Base-by-base conservation (phyloP, 129 eudicot genomes). In the Smallanthus sonchifolius region DNA sequence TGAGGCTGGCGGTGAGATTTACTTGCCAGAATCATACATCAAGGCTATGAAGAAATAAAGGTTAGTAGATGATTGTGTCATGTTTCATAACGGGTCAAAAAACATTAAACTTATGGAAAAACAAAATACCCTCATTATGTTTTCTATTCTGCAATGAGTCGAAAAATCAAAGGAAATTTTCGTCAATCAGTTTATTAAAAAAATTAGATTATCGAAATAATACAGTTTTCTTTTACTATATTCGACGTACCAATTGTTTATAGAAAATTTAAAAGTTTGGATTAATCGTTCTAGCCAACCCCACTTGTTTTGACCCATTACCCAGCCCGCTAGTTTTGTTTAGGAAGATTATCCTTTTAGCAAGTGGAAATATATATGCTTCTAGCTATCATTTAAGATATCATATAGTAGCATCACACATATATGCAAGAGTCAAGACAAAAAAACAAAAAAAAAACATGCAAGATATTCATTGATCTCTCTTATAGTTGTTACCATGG, bases 1-100 rank as follows among this genome's bases (percentile, higher is more conserved):
- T 37, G 99, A 95, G 80, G 70, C 83, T 73, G 99, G 99, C 14
- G 99, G 99, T 17, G 99, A 95, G 70, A 95, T 95, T 72, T 95
- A 95, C 84, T 68, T 95, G 90, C 97, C 99, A 0, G 96, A 84
- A 64, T 83, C 81, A 3, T 95, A 91, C 77, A 54, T 87, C 61
- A 87, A 86, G 2, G 80, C 97, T 16, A 56, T 69, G 80, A 88
- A 82, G 82, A 86, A 64, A 55, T 88, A 65, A 83, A 86, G 91
- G 91, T 87, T 72, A 79, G 85, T 68, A 32, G 38, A 43, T 10
- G 32, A n/a, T 17, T 1, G 14, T 7, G 57, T 28, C 77, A 39
- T 44, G 14, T 40, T 20, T 55, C 38, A 55, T 39, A 69, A 30
- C 24, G 2, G 10, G 36, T 70, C 63, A 16, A 9, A 36, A 36